Evolutionary conservation across 1,284 basidiomycete species (phyloP), one percentile per base, ranked within the genome.

Genomic region (Pyrrhoderma lamaoense): DNA sequence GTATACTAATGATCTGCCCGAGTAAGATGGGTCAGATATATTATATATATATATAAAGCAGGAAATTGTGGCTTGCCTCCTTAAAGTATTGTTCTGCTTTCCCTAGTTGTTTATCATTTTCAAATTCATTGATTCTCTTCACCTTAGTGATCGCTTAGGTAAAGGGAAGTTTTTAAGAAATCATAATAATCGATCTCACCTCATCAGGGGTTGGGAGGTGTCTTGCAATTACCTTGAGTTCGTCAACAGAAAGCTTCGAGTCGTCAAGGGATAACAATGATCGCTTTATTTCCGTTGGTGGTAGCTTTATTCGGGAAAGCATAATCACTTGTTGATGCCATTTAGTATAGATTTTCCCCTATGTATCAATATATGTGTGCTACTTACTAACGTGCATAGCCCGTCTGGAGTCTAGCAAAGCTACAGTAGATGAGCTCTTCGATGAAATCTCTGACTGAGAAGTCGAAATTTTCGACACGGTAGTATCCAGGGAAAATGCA

Each of bases 41-140:
- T 7, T 22, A 18, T 4, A 5, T 5, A 18, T 7, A 5, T 21
- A 8, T 37, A 19, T 25, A 21, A 9, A 18, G 9, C 25, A 16
- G 27, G 7, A 18, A 37, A 34, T 8, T 44, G 21, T 21, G 36
- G 60, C 68, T 56, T 53, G 87, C 88, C 73, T 89, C 79, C 52
- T 72, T 71, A 62, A 93, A 88, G 67, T 88, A 94, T 61, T 85
- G 85, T 62, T 96, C 93, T 16, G 89, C 82, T 60, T 88, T 89
- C 3, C 87, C 79, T 3, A 92, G 72, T 64, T 85, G 84, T 52
- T 70, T 72, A 16, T 83, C 70, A 54, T 90, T 83, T 0, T 72
- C 76, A 59, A 85, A 89, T 42, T 78, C 76, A 54, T 75, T 78
- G 39, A 92, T 74, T 16, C 82, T 71, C 16, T 73, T 70, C 40